Conservation (phyloP, 305 asterid genomes). For the Rubia peregrina region DNA sequence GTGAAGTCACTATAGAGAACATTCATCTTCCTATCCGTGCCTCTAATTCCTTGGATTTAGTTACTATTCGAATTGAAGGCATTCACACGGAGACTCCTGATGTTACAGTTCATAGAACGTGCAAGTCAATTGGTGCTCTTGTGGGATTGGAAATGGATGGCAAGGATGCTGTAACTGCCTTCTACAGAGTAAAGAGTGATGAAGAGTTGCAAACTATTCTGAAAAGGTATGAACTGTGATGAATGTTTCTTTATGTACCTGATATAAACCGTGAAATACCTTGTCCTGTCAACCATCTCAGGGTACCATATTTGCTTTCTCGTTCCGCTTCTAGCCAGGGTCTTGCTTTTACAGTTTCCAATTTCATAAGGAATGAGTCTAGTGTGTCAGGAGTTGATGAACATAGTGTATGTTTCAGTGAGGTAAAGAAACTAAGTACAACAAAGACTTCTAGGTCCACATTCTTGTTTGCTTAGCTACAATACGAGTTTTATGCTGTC, state of each 20-base stretch:
- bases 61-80: conserved; percentile 35
- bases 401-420: neutral
- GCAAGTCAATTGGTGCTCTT: conserved; percentile 36
- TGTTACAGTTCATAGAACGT: conserved; percentile 25
- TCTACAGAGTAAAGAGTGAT: conserved; percentile 32
- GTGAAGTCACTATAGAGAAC: conserved; percentile 1
- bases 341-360: neutral
- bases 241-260: neutral
- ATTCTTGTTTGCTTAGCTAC: neutral
- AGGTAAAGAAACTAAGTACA: neutral
- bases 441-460: neutral
- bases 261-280: neutral
- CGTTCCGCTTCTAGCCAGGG: neutral
- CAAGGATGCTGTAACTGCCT: conserved; percentile 29
- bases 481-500: neutral
- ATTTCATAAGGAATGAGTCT: neutral
- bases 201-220: conserved; percentile 20
- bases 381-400: neutral
- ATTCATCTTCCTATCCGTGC: conserved; percentile 24
- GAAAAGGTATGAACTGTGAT: conserved; percentile 22
- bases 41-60: conserved; percentile 20
- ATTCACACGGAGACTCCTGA: conserved; percentile 25
- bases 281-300: neutral
- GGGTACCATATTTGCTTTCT: neutral
- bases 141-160: conserved; percentile 36